Percentiles rank a stretch among this genome's conserved stretches.
phyloP scores from a whole-genome alignment of 2,329 filamentous ascomycete genomes.

The Ophiostoma ips region DNA sequence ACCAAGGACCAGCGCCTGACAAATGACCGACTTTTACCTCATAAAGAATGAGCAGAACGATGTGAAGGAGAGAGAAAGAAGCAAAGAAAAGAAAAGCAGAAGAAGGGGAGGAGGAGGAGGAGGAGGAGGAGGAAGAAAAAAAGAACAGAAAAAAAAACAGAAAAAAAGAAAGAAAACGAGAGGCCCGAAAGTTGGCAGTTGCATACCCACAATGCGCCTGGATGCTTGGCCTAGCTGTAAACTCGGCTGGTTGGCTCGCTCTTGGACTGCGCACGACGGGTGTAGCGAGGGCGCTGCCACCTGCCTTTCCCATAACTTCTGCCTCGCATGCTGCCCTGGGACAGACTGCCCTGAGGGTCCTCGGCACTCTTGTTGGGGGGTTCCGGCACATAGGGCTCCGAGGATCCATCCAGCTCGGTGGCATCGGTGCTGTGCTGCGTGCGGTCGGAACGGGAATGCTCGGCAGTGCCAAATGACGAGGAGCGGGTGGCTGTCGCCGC shows the following conservation, averaged over 20 bases:
- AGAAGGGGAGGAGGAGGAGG: no score
- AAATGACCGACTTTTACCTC: no score
- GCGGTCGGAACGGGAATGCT: slow-evolving; percentile 3
- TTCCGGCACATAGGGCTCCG: background rate
- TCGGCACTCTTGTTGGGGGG: background rate
- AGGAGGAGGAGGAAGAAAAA: background rate
- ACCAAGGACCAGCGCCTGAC: no score
- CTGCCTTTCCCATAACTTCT: slow-evolving; percentile 8
- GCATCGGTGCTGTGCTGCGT: slow-evolving; percentile 9
- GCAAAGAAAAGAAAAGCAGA: background rate
- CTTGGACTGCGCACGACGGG: slow-evolving; percentile 32
- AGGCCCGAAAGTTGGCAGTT: no score
- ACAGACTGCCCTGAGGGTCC: background rate
- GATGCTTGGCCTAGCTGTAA: background rate
- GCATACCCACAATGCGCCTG: background rate
- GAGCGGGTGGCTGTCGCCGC: background rate
- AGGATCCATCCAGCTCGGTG: slow-evolving; percentile 5
- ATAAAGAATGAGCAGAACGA: no score
- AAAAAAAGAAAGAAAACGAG: no score
- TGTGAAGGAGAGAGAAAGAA: background rate
- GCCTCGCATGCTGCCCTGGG: slow-evolving; percentile 6
- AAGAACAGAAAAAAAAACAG: background rate
- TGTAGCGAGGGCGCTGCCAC: slow-evolving; percentile 21
- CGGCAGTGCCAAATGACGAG: background rate
- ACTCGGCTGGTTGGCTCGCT: slow-evolving; percentile 23